Base-by-base conservation (phyloP, 2,329 filamentous ascomycete genomes). In the Hymenoscyphus infarciens region DNA sequence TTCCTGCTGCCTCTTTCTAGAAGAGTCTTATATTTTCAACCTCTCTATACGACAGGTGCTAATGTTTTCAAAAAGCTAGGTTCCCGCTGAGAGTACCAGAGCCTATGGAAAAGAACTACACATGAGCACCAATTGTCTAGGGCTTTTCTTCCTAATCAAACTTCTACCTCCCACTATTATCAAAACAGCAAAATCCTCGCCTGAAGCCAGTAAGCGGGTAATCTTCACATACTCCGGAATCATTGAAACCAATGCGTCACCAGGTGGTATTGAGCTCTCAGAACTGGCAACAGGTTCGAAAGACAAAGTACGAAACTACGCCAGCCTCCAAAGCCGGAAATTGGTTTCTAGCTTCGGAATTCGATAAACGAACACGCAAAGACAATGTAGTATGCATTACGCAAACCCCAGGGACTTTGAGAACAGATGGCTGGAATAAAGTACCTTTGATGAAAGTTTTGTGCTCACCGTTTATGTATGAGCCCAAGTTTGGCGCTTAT, bases 91-190 rank as follows among this genome's bases (percentile, higher is more conserved):
- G 5, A 61, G 61, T 66, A 74, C 42, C 65, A 70, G 60, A 69
- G 72, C 35, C 53, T 49, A 74, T 65, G 73, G 74, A 35, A 69
- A 74, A 61, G 75, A 77, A 53, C 59, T 75, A 8, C 72, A 75
- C 27, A 60, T 75, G 11, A 74, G 72, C 27, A 73, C 69, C 2
- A 77, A 77, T 55, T 67, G 68, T 33, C 35, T 77, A 1, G 75
- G 69, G 1, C 72, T 69, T 8, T 75, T 72, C 56, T 65, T 77
- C 2, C 73, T 77, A 56, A 75, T 73, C 13, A 69, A 74, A 25
- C 66, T 75, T 1, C 69, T 77, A 0, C 63, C 63, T 2, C 75
- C 74, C 0, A 39, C 45, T 13, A 19, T 64, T 2, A 10, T 25
- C 15, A n/a, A 42, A 25, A 59, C 64, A 13, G 61, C 58, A 2